Conservation (phyloP, 129 eudicot genomes). For the Artemisia tridentata region DNA sequence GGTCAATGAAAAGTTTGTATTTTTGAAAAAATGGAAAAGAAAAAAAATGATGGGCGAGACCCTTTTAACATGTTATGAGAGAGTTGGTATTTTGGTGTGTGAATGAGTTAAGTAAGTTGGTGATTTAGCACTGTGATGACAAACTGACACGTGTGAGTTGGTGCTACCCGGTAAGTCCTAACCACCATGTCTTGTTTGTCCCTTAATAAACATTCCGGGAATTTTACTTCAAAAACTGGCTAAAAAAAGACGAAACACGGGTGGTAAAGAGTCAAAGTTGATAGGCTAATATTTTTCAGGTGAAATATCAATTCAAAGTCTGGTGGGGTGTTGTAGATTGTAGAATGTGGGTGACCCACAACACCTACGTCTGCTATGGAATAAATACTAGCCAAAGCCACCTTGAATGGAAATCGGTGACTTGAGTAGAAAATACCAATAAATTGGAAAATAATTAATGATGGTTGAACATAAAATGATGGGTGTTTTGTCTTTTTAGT, state of each 20-base stretch:
- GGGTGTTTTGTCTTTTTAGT: slow-evolving; percentile 43
- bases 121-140: too few species aligned
- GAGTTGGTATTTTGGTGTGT: too few species aligned
- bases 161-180: too few species aligned
- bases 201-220: too few species aligned
- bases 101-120: too few species aligned
- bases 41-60: too few species aligned
- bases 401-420: slow-evolving; percentile 30
- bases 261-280: slow-evolving; percentile 23
- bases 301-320: slow-evolving; percentile 34
- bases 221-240: background rate
- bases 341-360: slow-evolving; percentile 25
- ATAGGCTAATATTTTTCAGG: slow-evolving; percentile 29
- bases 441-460: slow-evolving; percentile 7
- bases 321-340: slow-evolving; percentile 2
- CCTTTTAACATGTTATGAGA: too few species aligned
- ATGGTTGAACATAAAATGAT: slow-evolving; percentile 37
- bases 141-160: too few species aligned
- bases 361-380: slow-evolving; percentile 25
- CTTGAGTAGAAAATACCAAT: slow-evolving; percentile 19
- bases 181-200: too few species aligned
- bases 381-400: slow-evolving; percentile 24
- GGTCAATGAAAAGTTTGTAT: too few species aligned
- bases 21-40: too few species aligned
- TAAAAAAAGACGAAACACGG: background rate